Evolutionary conservation across 225 moss, liverwort and hornwort genomes (phyloP).

Genomic region (Straminergon stramineum): DNA sequence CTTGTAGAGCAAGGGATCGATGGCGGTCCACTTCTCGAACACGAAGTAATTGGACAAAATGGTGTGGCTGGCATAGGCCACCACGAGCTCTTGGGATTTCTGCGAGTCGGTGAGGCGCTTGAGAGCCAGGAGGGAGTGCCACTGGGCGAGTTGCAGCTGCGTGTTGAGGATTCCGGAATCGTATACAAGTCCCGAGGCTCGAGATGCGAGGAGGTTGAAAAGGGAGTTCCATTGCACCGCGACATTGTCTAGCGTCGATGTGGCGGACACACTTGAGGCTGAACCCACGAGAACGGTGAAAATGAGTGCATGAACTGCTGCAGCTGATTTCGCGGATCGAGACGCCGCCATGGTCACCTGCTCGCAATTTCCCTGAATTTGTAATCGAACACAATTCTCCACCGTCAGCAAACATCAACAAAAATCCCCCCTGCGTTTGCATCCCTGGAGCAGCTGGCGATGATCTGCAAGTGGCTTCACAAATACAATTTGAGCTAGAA

Average conservation of each 20-base stretch:
- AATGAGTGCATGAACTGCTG: neutral
- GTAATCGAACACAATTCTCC: neutral
- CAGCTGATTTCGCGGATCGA: neutral
- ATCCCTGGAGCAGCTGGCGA: neutral
- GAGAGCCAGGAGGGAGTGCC: conserved; percentile 19
- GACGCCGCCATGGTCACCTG: neutral
- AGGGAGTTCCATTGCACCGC: neutral
- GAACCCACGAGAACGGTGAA: neutral
- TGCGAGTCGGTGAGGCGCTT: neutral
- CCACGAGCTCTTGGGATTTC: neutral
- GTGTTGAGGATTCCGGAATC: neutral
- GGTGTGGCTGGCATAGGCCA: conserved; percentile 9
- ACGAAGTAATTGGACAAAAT: conserved; percentile 7
- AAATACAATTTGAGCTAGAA: neutral
- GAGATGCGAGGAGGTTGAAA: neutral
- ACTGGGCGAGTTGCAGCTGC: conserved; percentile 2
- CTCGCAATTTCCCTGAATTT: neutral
- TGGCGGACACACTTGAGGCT: neutral
- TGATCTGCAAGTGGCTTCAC: neutral
- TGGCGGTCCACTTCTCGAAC: neutral
- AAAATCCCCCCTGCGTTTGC: too few relatives aligned
- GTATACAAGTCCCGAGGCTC: neutral
- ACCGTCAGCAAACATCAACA: neutral
- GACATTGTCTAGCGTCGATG: neutral
- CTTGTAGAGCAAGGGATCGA: conserved; percentile 3